Evolutionary conservation across 495 filamentous ascomycete genomes (phyloP), one percentile per base, ranked within the genome.

Genomic region (Aspergillus campestris): DNA sequence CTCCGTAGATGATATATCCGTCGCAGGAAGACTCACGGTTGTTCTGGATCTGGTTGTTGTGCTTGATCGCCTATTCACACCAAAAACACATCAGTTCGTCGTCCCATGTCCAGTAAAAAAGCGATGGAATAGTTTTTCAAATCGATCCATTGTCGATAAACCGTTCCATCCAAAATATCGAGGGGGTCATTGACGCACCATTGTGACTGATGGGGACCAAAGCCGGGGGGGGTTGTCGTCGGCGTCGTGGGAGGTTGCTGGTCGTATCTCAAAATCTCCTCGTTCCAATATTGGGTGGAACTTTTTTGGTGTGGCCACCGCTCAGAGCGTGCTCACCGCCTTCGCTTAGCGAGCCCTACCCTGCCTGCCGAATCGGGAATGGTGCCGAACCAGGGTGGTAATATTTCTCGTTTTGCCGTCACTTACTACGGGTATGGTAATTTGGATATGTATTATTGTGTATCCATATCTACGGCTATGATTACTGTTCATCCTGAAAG

Each of bases 31-130:
- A 75, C 86, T 74, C 77, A 94, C 87, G 92, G 82, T 92, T 94
- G 82, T 94, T 83, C 65, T 81, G 90, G 74, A 98, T 85, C 79
- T 92, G 85, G 81, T 98, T 89, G 74, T 98, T 98, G 83, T 96
- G 91, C 80, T 94, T 95, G 86, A 98, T 95, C 79, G 92, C 85
- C 86, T 83, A 62, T 59, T 45, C 48, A 50, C 50, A 53, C 53
- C 53, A 49, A 56, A 55, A 56, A 40, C 53, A 49, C 51, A 64
- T 62, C 62, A 69, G 59, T 45, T 12, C 12, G 24, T 13, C 30
- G 13, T 37, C 27, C 38, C 11, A 43, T 30, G 5, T 36, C 29
- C 14, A 33, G 31, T 7, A 33, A 10, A 3, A 14, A 12, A 13
- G 13, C n/a, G 18, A 14, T 4, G 29, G 5, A 14, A 34, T 10